Evolutionary conservation across 225 moss, liverwort and hornwort species (phyloP).

Genomic region (Straminergon stramineum): DNA sequence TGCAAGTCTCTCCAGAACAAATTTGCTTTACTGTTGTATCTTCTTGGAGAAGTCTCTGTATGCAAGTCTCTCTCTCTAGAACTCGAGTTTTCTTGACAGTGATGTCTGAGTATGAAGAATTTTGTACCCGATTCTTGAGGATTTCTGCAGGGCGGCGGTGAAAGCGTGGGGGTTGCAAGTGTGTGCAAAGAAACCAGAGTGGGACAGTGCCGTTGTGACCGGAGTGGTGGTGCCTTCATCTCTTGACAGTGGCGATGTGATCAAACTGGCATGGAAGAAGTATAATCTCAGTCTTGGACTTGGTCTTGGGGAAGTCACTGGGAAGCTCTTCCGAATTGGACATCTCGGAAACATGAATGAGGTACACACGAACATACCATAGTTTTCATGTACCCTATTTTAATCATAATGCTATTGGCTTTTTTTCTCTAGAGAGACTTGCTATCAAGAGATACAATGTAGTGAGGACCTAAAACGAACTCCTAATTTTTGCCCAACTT

Average conservation of each 20-base stretch:
- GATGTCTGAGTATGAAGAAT: not conserved
- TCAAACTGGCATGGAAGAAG: conserved; percentile 77
- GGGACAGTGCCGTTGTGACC: conserved; percentile 83
- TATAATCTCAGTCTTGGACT: conserved; percentile 89
- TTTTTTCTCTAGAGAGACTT: not conserved
- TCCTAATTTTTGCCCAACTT: not conserved
- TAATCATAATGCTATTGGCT: not conserved
- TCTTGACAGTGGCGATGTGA: conserved; percentile 59
- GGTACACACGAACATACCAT: conserved; percentile 19
- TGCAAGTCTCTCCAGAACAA: not conserved
- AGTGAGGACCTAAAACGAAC: not conserved
- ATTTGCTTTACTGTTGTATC: not conserved
- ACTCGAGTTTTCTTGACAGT: not conserved
- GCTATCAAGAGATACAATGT: no score
- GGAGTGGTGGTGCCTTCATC: conserved; percentile 63
- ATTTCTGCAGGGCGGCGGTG: conserved; percentile 49
- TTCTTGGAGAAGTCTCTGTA: no score
- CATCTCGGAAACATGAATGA: conserved; percentile 86
- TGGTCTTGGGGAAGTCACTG: conserved; percentile 67
- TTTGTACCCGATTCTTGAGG: not conserved
- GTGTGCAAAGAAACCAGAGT: conserved; percentile 58
- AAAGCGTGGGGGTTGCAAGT: conserved; percentile 73
- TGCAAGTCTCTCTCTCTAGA: no score
- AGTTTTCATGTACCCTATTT: not conserved
- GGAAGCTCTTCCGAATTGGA: conserved; percentile 89